Percentiles rank a stretch among this genome's conserved stretches.
These are phyloP conservation scores for Dipteronia sinensis DNA, from an alignment of 345 rosid genomes.

Conservation along the genomic window DNA sequence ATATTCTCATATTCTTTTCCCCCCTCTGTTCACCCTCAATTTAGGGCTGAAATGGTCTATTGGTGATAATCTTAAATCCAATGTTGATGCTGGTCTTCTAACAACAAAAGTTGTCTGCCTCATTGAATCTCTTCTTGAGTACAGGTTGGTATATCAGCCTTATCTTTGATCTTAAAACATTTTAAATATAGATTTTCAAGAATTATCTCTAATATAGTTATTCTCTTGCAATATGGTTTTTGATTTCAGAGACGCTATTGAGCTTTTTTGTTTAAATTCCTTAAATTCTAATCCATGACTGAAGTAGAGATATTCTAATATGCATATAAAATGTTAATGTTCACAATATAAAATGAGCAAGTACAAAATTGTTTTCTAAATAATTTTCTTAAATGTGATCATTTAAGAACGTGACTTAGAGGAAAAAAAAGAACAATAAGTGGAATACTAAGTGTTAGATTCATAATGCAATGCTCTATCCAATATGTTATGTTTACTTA, in stretches of 20 bases:
- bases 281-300: neutral
- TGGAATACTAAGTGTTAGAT: neutral
- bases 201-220: neutral
- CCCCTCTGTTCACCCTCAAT: conserved; percentile 14
- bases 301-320: neutral
- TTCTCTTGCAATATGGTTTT: neutral
- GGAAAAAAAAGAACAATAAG: neutral
- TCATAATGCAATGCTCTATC: neutral
- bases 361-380: neutral
- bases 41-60: conserved; percentile 48
- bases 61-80: conserved; percentile 29
- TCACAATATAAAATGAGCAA: too few relatives aligned
- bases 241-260: neutral
- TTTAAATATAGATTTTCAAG: neutral
- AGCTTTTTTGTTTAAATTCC: neutral
- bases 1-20: conserved; percentile 3
- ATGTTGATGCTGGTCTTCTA: conserved; percentile 53
- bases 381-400: neutral
- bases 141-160: conserved; percentile 52
- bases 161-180: conserved; percentile 5
- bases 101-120: conserved; percentile 61
- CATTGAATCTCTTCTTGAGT: conserved; percentile 65
- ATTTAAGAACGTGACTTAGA: neutral
- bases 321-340: neutral
- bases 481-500: neutral